Evolutionary conservation across 2,329 filamentous ascomycete species (phyloP).

Genomic region (Cladophialophora chaetospira): DNA sequence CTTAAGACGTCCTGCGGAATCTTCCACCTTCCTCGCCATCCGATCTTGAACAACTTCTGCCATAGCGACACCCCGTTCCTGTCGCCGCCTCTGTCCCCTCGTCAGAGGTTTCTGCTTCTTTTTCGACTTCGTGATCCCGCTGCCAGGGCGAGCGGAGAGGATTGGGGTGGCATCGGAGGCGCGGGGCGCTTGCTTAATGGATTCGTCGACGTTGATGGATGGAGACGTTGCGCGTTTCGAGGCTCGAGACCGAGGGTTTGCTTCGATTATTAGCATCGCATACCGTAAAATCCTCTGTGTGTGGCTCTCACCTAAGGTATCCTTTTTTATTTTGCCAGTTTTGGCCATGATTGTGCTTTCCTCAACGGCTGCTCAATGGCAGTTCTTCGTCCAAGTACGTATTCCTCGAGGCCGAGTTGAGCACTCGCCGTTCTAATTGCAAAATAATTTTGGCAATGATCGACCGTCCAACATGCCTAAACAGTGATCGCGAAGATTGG

Average conservation of each 20-base stretch:
- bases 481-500: neutral
- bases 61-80: slow-evolving; percentile 57
- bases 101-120: slow-evolving; percentile 52
- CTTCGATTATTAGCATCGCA: slow-evolving; percentile 39
- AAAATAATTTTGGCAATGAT: neutral
- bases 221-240: slow-evolving; percentile 60
- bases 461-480: neutral
- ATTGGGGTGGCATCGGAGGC: slow-evolving; percentile 39
- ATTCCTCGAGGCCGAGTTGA: too few species aligned
- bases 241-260: slow-evolving; percentile 60
- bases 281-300: neutral
- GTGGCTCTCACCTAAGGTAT: slow-evolving; percentile 15
- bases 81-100: slow-evolving; percentile 56
- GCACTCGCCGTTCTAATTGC: neutral
- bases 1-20: slow-evolving; percentile 53
- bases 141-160: slow-evolving; percentile 47
- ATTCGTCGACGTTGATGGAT: slow-evolving; percentile 55
- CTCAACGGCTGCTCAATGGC: too few species aligned
- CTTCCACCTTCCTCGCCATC: slow-evolving; percentile 57
- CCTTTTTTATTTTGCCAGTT: slow-evolving; percentile 17
- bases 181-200: slow-evolving; percentile 47
- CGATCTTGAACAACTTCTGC: slow-evolving; percentile 58
- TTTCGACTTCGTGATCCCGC: slow-evolving; percentile 57
- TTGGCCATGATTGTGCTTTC: slow-evolving; percentile 31
- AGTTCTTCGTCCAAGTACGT: too few species aligned